Percentiles rank a stretch among this genome's conserved stretches.
Evolutionary conservation across 129 eudicot species (phyloP).

Genomic region (Arctium minus): DNA sequence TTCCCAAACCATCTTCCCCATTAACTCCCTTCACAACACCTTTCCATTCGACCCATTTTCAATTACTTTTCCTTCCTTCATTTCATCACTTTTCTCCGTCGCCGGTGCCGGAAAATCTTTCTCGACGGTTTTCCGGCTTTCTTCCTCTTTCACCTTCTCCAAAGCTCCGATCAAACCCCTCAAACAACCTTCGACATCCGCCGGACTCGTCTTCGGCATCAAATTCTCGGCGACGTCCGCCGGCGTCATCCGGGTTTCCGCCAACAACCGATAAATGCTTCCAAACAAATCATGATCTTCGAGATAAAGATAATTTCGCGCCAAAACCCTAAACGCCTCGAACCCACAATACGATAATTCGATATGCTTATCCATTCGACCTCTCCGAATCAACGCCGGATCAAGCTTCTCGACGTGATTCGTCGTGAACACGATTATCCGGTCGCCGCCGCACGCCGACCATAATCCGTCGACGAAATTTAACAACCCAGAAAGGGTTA

Average conservation of each 20-base stretch:
- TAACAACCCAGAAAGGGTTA: conserved; percentile 29
- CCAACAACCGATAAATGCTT: conserved; percentile 15
- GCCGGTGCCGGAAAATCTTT: conserved; percentile 2
- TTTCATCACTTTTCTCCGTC: neutral
- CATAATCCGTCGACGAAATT: conserved; percentile 36
- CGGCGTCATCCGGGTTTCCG: conserved; percentile 24
- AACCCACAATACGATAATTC: conserved; percentile 32
- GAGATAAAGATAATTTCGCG: conserved; percentile 23
- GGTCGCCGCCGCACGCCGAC: conserved; percentile 37
- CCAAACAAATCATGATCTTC: conserved; percentile 28
- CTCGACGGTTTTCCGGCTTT: conserved; percentile 1
- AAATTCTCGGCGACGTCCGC: conserved; percentile 40
- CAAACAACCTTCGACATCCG: conserved; percentile 21
- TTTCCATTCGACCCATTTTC: conserved; percentile 29
- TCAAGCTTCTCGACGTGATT: conserved; percentile 35
- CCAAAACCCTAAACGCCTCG: conserved; percentile 33
- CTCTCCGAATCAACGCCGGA: conserved; percentile 33
- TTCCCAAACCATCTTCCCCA: neutral
- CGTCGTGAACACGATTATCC: conserved; percentile 31
- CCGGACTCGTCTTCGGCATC: conserved; percentile 30
- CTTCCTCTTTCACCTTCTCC: conserved; percentile 19
- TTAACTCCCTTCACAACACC: neutral
- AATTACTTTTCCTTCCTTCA: neutral
- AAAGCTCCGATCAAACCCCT: conserved; percentile 26
- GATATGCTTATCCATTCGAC: conserved; percentile 34